These are phyloP conservation scores for Pontederia paniculata DNA, from an alignment of 176 grass and related monocot genomes.

Conservation along the genomic window DNA sequence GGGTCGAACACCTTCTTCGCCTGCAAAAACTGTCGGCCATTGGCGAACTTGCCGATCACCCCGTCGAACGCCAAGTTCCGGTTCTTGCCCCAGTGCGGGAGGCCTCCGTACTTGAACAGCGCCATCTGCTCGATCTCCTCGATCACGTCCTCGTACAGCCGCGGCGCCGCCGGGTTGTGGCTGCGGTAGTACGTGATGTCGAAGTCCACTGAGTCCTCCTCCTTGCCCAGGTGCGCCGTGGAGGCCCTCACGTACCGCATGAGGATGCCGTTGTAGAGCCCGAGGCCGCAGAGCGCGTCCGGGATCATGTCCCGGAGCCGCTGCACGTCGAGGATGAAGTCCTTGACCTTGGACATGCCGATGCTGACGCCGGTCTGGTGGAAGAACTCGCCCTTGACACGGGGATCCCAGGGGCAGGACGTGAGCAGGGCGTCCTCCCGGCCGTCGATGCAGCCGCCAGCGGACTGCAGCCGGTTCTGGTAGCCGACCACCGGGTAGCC, in stretches of 20 bases:
- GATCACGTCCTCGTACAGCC: constrained; percentile 24
- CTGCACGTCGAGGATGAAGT: too few species aligned
- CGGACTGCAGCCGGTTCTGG: not conserved
- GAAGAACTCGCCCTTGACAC: not conserved
- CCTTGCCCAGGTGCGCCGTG: too few species aligned
- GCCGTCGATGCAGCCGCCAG: not conserved
- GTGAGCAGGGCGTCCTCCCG: not conserved
- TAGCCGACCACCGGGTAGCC: too few species aligned
- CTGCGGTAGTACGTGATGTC: constrained; percentile 1
- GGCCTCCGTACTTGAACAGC: constrained; percentile 18
- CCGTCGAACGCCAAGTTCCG: constrained; percentile 19
- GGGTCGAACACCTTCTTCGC: not conserved
- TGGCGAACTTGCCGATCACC: constrained; percentile 8
- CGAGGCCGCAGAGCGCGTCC: too few species aligned
- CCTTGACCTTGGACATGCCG: not conserved
- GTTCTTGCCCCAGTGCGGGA: constrained; percentile 23
- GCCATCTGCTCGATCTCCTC: constrained; percentile 29
- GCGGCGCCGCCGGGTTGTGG: not conserved
- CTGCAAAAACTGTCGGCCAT: not conserved
- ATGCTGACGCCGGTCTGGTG: not conserved
- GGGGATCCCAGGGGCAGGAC: not conserved
- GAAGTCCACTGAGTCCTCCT: too few species aligned
- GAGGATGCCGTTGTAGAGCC: too few species aligned
- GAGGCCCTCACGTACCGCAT: too few species aligned
- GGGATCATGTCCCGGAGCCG: too few species aligned